These are phyloP conservation scores for Calonectria naviculata DNA, from an alignment of 2,329 filamentous ascomycete genomes.

Conservation along the genomic window DNA sequence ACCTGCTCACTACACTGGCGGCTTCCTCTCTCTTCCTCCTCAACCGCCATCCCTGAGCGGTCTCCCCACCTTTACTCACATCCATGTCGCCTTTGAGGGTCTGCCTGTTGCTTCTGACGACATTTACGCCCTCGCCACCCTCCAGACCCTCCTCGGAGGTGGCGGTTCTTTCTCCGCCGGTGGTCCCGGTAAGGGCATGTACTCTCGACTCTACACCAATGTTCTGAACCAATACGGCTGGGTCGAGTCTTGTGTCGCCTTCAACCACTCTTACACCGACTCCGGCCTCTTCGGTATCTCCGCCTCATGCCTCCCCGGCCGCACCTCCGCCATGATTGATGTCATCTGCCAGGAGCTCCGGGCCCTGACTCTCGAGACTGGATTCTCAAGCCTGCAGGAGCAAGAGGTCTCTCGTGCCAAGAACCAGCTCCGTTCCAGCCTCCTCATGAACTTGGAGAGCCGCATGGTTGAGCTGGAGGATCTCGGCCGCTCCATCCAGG, in stretches of 20 bases:
- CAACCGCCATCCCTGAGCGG: slow-evolving; percentile 83
- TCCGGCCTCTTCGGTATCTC: slow-evolving; percentile 95
- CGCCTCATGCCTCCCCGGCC: slow-evolving; percentile 82
- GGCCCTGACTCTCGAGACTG: slow-evolving; percentile 79
- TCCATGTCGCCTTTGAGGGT: slow-evolving; percentile 96
- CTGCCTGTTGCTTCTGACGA: slow-evolving; percentile 90
- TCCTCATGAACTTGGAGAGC: slow-evolving; percentile 98
- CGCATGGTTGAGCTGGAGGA: slow-evolving; percentile 99
- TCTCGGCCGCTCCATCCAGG: slow-evolving; percentile 92
- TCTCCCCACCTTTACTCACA: slow-evolving; percentile 82
- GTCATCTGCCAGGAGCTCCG: slow-evolving; percentile 94
- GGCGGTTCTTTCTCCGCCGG: slow-evolving; percentile 97
- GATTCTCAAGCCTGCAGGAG: slow-evolving; percentile 77
- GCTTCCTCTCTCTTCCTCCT: slow-evolving; percentile 86
- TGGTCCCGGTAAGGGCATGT: slow-evolving; percentile 98
- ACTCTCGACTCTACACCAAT: slow-evolving; percentile 96
- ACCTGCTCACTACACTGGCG: slow-evolving; percentile 89
- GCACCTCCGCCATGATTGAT: slow-evolving; percentile 87
- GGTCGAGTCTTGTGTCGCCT: slow-evolving; percentile 95
- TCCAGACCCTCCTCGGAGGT: slow-evolving; percentile 95
- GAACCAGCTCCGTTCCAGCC: slow-evolving; percentile 90
- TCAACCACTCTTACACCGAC: slow-evolving; percentile 98
- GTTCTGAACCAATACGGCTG: slow-evolving; percentile 97
- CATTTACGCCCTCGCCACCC: slow-evolving; percentile 94
- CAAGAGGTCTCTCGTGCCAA: slow-evolving; percentile 92